These are phyloP conservation scores for Cladochytrium tenue DNA, from an alignment of 371 early-diverging fungal species.

Conservation along the genomic window DNA sequence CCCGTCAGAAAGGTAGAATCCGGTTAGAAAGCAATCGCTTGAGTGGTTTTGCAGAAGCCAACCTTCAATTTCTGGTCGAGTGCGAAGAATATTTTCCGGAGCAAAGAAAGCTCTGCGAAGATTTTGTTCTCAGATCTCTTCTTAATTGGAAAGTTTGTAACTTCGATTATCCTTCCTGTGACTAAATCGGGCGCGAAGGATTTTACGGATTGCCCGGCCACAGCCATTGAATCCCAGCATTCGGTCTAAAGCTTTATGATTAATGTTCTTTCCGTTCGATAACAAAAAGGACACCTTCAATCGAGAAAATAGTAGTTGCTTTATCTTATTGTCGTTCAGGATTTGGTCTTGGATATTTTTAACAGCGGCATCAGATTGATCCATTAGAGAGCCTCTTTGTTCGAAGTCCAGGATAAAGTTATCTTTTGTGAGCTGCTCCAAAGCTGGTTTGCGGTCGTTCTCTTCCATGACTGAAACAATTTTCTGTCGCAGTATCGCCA, in stretches of 20 bases:
- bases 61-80: no score
- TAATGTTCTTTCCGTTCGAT: neutral
- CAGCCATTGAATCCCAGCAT: slow-evolving; percentile 61
- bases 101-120: no score
- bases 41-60: no score
- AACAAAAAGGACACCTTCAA: slow-evolving; percentile 36
- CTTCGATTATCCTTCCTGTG: slow-evolving; percentile 31
- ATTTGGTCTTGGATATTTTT: slow-evolving; percentile 26
- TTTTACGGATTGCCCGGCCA: slow-evolving; percentile 47
- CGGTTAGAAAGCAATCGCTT: no score
- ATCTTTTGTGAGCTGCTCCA: slow-evolving; percentile 39
- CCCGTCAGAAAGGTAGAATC: no score
- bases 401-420: slow-evolving; percentile 54
- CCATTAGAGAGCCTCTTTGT: slow-evolving; percentile 40
- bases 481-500: slow-evolving; percentile 34
- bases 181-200: slow-evolving; percentile 42
- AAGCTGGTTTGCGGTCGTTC: slow-evolving; percentile 37
- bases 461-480: slow-evolving; percentile 35
- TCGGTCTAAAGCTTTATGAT: slow-evolving; percentile 22
- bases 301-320: slow-evolving; percentile 41
- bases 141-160: slow-evolving; percentile 46
- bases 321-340: slow-evolving; percentile 44
- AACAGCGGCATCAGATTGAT: slow-evolving; percentile 32
- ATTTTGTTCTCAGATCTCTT: no score
- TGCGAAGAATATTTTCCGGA: no score